Evolutionary conservation across 495 filamentous ascomycete species (phyloP).

Genomic region (Platismatia glauca): DNA sequence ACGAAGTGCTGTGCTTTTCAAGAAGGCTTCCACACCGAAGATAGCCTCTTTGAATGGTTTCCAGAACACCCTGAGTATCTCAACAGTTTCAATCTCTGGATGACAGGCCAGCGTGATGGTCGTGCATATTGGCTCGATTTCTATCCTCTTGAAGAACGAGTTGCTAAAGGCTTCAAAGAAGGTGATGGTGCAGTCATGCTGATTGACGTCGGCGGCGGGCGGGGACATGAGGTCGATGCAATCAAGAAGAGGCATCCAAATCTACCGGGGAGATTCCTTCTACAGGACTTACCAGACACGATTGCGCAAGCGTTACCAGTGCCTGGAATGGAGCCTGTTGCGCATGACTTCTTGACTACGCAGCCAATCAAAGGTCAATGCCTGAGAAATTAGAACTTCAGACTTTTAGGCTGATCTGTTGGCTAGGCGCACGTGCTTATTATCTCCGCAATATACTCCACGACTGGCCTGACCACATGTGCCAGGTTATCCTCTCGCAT

Average conservation of each 20-base stretch:
- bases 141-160: constrained; percentile 8
- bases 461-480: constrained; percentile 38
- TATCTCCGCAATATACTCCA: constrained; percentile 39
- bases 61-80: constrained; percentile 28
- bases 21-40: constrained; percentile 21
- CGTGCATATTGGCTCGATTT: constrained; percentile 3
- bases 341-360: constrained; percentile 41
- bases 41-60: constrained; percentile 23
- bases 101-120: constrained; percentile 9
- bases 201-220: constrained; percentile 47
- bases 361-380: constrained; percentile 30
- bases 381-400: too few relatives aligned
- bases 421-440: constrained; percentile 34
- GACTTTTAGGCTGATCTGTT: not conserved
- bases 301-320: constrained; percentile 37
- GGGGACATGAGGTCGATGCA: constrained; percentile 43
- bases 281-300: constrained; percentile 40
- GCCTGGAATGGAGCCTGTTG: constrained; percentile 39
- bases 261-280: constrained; percentile 28
- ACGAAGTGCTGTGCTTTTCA: constrained; percentile 30
- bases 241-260: constrained; percentile 29
- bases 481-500: constrained; percentile 31
- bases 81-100: constrained; percentile 19
- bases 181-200: constrained; percentile 33
- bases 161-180: constrained; percentile 23